Evolutionary conservation across 2,329 filamentous ascomycete genomes (phyloP), one percentile per base, ranked within the genome.

Genomic region (Xylaria hypoxylon): DNA sequence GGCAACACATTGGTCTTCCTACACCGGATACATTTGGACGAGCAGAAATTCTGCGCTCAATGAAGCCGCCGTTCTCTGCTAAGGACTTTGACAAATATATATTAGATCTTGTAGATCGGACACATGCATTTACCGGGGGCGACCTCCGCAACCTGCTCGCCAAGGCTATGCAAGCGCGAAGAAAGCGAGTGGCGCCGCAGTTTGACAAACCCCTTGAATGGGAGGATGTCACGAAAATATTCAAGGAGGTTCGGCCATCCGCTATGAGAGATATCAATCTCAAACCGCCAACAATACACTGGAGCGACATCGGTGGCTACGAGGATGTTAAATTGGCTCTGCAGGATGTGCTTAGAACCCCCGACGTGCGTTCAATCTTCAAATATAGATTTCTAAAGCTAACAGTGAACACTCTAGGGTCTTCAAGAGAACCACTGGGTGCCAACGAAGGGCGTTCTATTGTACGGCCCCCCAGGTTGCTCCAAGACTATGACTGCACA

Each of bases 401-500:
- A 51, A 76, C 67, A 47, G 63, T 19, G 11, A 19, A 74, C 74
- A 68, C 76, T 59, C 62, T 75, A 53, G 73, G 75, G 33, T 69
- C 76, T 53, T 68, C 73, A 28, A 73, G 76, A 59, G 77, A 70
- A 81, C 65, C 80, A 84, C 55, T 80, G 78, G 26, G 85, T 85
- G 35, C 89, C 90, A 0, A 90, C 90, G 62, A 96, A 95, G 75
- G 94, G 94, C 0, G 87, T 97, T 17, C 85, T 98, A 6, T 86
- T 98, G 2, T 97, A 97, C 77, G 95, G 95, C 0, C 95, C 95
- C 0, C 95, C 95, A 0, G 95, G 95, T 3, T 97, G 95, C 80
- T 96, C 94, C 70, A 98, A 98, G 80, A 98, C 95, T 0, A 87
- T 97, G 77, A 93, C 90, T 0, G 95, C 95, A 0, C 94, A 97